A percentile compares a stretch with the other conserved stretches of the same genome.
phyloP scores from a whole-genome alignment of 2,329 filamentous ascomycete species.

The Neurospora crassa region DNA sequence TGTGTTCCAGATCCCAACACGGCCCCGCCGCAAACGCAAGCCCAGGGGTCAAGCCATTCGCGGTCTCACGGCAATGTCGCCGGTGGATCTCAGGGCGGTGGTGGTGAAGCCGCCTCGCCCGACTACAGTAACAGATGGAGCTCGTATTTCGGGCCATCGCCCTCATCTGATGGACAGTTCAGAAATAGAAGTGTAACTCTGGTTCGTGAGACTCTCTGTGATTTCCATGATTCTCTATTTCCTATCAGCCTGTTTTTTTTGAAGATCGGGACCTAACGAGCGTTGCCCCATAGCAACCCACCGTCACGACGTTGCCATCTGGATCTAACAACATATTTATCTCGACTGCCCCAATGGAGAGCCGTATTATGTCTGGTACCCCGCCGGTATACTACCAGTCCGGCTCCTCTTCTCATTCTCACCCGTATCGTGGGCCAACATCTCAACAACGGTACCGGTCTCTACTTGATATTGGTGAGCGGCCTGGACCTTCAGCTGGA shows the following conservation, averaged over 20 bases:
- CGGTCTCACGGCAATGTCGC: constrained; percentile 31
- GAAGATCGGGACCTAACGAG: constrained; percentile 2
- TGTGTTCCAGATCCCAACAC: constrained; percentile 54
- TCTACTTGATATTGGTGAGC: constrained; percentile 22
- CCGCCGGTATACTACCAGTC: constrained; percentile 27
- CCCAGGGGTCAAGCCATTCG: constrained; percentile 27
- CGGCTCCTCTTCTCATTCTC: constrained; percentile 14
- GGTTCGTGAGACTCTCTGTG: constrained; percentile 28
- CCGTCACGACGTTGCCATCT: constrained; percentile 15
- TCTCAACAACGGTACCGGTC: constrained; percentile 19
- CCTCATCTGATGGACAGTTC: constrained; percentile 26
- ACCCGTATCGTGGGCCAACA: constrained; percentile 7
- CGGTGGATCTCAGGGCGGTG: not conserved
- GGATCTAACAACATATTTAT: constrained; percentile 3
- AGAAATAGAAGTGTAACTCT: constrained; percentile 40
- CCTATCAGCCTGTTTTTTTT: not conserved
- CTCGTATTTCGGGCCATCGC: constrained; percentile 26
- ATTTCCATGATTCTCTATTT: not conserved
- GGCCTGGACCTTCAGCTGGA: constrained; percentile 21
- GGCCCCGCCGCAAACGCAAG: constrained; percentile 38
- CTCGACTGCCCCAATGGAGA: constrained; percentile 22
- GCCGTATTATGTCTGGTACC: constrained; percentile 31
- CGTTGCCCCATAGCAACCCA: constrained; percentile 9
- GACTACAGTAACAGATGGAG: constrained; percentile 21
- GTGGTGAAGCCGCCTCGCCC: not conserved